Base-by-base conservation (phyloP, 164 flowering plant species). In the Dillenia suffruticosa region DNA sequence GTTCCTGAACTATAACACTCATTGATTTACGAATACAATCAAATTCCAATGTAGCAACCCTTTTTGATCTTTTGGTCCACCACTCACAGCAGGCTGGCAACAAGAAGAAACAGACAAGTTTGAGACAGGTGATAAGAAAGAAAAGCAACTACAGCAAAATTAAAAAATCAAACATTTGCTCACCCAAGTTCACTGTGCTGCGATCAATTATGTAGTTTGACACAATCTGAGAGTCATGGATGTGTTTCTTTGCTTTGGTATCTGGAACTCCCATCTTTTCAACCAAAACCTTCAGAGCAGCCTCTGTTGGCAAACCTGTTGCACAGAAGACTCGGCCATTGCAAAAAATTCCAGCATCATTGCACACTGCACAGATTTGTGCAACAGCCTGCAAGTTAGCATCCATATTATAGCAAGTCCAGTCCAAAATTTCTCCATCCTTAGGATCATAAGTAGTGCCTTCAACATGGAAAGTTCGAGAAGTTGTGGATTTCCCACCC, bases 181-280 rank as follows among this genome's bases (percentile, higher is more conserved):
- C 53, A 89, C 98, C 89, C 72, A 92, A 65, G 71, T 80, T 86
- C 56, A 84, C 80, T 0, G 84, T 73, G 74, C 59, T 77, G 58
- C 74, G 43, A 51, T 88, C 91, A 66, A 87, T 84, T 63, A 83
- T 70, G 68, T 79, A 82, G 63, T 75, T 87, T 49, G 85, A 82
- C 62, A 80, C 82, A 76, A 82, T 70, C 63, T 83, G 87, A 11
- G 76, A 57, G 17, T 84, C 86, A 12, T 79, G 84, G 49, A 84
- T 79, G 70, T 73, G 80, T 58, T 78, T 85, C 77, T 87, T 79
- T 40, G 74, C 86, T 77, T 85, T 87, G 8, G 48, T 49, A 72
- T 89, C 95, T 22, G 95, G 95, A 67, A 92, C 85, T 49, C 98
- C 96, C 98, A 92, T 92, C 74, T 92, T 92, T 68, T 92, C 98